Conservation (phyloP, 1,284 basidiomycete species). For the Irpex sp. region DNA sequence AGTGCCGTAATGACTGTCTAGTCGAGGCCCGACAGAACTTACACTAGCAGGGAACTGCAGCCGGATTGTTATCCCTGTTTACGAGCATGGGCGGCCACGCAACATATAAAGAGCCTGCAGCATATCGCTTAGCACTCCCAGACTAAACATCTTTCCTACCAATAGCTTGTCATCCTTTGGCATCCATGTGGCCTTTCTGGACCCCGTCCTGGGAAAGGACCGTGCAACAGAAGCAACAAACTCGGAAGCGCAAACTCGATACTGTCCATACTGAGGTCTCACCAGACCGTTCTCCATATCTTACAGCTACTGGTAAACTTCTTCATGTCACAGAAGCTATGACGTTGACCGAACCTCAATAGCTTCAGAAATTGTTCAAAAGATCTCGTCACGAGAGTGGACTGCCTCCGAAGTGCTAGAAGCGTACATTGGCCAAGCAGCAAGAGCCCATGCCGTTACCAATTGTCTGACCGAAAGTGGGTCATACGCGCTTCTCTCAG, state of each 20-base stretch:
- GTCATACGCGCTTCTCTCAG: constrained; percentile 4
- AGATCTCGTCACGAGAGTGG: constrained; percentile 61
- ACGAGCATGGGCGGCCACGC: not conserved
- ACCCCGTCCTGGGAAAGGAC: constrained; percentile 27
- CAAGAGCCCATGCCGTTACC: constrained; percentile 57
- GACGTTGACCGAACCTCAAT: not conserved
- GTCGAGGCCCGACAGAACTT: not conserved
- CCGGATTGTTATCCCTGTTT: not conserved
- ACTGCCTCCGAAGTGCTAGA: constrained; percentile 70
- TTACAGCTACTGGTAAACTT: constrained; percentile 21
- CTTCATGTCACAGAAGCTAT: not conserved
- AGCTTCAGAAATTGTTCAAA: constrained; percentile 63
- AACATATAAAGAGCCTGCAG: not conserved
- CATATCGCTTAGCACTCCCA: not conserved
- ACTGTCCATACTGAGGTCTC: constrained; percentile 18
- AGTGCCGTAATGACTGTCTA: not conserved
- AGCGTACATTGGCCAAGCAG: constrained; percentile 70
- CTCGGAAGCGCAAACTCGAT: constrained; percentile 29
- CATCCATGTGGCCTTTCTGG: constrained; percentile 40
- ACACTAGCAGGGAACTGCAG: not conserved
- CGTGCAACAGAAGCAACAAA: constrained; percentile 29
- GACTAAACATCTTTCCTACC: not conserved
- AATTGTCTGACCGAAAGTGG: constrained; percentile 80
- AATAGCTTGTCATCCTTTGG: not conserved
- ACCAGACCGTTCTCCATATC: constrained; percentile 7